Percentiles rank a stretch among this genome's conserved stretches.
Evolutionary conservation across 192 early-diverging fungal genomes (phyloP).

Genomic region (Geranomyces variabilis): DNA sequence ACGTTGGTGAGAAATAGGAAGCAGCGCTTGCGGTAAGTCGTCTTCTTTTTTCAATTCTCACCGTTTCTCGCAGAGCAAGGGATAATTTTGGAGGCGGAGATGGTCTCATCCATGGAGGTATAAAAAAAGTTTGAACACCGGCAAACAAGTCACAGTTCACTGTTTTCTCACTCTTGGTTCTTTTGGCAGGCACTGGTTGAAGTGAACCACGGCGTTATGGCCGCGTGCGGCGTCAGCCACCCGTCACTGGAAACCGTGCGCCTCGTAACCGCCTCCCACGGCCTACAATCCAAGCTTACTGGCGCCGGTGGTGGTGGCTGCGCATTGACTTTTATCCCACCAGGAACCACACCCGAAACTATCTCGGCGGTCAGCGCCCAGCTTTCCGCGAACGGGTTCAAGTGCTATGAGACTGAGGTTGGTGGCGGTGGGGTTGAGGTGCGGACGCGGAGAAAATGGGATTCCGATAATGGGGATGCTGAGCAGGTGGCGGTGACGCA

Average conservation of each 20-base stretch:
- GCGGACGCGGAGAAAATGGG: too few species aligned
- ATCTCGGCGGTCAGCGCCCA: constrained; percentile 50
- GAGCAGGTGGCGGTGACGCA: too few species aligned
- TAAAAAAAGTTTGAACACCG: not conserved
- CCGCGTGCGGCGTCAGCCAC: constrained; percentile 83
- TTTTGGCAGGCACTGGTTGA: constrained; percentile 70
- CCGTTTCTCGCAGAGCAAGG: not conserved
- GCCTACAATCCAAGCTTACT: constrained; percentile 85
- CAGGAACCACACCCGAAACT: constrained; percentile 19
- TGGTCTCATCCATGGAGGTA: constrained; percentile 9
- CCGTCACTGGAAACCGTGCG: constrained; percentile 78
- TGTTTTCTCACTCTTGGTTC: not conserved
- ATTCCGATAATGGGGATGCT: not conserved
- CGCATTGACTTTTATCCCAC: constrained; percentile 67
- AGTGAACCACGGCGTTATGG: constrained; percentile 82
- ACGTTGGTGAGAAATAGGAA: constrained; percentile 4
- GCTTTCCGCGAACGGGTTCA: constrained; percentile 64
- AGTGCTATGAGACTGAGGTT: constrained; percentile 72
- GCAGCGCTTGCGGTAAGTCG: not conserved
- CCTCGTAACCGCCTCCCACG: constrained; percentile 59
- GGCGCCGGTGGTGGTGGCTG: constrained; percentile 98
- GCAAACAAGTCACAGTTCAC: not conserved
- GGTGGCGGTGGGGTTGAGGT: constrained; percentile 40
- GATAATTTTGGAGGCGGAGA: not conserved
- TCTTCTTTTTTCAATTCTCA: not conserved